Base-by-base conservation (phyloP, 2,329 filamentous ascomycete species). In the Talaromyces sp. region DNA sequence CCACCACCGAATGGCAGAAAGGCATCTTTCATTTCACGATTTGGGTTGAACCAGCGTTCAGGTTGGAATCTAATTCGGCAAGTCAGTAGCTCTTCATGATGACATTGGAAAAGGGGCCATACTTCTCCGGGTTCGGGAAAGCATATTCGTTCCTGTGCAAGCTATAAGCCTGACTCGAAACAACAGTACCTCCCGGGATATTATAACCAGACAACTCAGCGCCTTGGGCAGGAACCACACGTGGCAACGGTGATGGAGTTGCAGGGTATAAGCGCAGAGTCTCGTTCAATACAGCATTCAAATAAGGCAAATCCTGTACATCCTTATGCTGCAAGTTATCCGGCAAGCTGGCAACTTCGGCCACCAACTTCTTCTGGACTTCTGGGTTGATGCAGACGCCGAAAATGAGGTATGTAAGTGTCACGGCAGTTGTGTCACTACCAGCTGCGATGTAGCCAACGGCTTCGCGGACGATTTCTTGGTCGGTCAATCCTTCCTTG, bases 1-100 rank as follows among this genome's bases (percentile, higher is more conserved):
- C 88, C 88, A 31, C 84, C 87, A 1, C 87, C 85, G 72, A 90
- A 91, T 0, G 88, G 87, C 80, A 86, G 87, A 70, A 90, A 89
- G 13, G 84, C 84, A 1, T 82, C 77, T 62, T 83, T 81, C 67
- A 80, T 77, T 56, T 77, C 76, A 52, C 67, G 35, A 3, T 39
- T 64, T 5, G 62, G 62, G 31, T 77, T 39, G 50, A 77, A 62
- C 84, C 85, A 88, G 7, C 85, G 77, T 2, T 71, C 77, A 37
- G 82, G 77, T 54, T 85, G 77, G 79, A 84, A 88, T 39, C 62
- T 64, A 35, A 5, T 19, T 37, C 22, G 19, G 3, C 1, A 48
- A 16, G 48, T 31, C n/a, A 35, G n/a, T 16, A 35, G 35, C 35
- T 54, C 14, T 68, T 74, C 24, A 8, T 16, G 9, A 37, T 3